These are phyloP conservation scores for Eucalyptus tenuipes DNA, from an alignment of 345 rosid species.

Conservation along the genomic window DNA sequence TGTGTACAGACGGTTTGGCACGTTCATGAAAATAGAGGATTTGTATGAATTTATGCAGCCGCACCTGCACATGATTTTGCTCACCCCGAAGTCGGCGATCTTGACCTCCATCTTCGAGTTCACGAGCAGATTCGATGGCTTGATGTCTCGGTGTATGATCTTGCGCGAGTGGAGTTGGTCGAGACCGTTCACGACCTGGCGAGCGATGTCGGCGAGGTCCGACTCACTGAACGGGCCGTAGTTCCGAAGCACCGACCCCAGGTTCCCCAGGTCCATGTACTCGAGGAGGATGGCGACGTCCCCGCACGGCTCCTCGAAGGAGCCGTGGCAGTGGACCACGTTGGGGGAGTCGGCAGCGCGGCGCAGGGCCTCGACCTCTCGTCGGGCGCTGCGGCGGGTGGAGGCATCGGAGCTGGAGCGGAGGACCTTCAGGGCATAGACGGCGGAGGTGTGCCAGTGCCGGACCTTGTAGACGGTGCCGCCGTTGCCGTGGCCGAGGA, in stretches of 20 bases:
- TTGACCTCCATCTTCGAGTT: slow-evolving; percentile 49
- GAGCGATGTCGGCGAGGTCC: slow-evolving; percentile 32
- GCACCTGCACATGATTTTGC: slow-evolving; percentile 56
- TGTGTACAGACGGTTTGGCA: not conserved
- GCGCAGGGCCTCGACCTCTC: slow-evolving; percentile 73
- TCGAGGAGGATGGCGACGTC: slow-evolving; percentile 68
- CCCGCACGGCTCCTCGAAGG: slow-evolving; percentile 47
- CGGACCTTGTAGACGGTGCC: slow-evolving; percentile 65
- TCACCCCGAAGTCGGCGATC: slow-evolving; percentile 80
- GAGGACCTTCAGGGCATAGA: slow-evolving; percentile 58
- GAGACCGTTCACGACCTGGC: slow-evolving; percentile 56
- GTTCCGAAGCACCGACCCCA: slow-evolving; percentile 26
- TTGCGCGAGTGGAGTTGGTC: slow-evolving; percentile 50
- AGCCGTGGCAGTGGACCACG: slow-evolving; percentile 47
- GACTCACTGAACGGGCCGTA: slow-evolving; percentile 40
- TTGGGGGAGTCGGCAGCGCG: slow-evolving; percentile 35
- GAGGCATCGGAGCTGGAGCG: slow-evolving; percentile 42
- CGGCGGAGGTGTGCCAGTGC: slow-evolving; percentile 36
- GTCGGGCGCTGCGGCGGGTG: slow-evolving; percentile 35
- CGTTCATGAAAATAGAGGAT: not conserved
- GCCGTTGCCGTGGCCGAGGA: slow-evolving; percentile 73
- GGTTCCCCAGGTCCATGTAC: slow-evolving; percentile 66
- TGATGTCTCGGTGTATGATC: slow-evolving; percentile 78
- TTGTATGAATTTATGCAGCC: not conserved
- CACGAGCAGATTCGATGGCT: slow-evolving; percentile 70